phyloP scores from a whole-genome alignment of 164 flowering plant genomes.

The Nymphaea colorata region DNA sequence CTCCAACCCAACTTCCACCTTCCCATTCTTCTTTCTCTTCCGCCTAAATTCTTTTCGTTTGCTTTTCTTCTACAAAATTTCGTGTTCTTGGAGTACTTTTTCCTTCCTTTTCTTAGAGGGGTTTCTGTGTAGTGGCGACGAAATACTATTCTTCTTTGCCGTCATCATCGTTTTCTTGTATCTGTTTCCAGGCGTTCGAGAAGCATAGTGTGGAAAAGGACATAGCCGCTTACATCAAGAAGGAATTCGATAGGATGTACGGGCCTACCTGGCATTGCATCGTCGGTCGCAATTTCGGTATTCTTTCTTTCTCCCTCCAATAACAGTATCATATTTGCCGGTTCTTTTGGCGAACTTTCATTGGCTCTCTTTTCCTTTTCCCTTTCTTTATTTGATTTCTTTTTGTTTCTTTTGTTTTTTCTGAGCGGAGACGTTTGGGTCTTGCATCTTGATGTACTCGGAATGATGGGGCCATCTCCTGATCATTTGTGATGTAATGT shows the following conservation, averaged over 20 bases:
- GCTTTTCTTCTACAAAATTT: background rate
- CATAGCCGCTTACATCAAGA: conserved; percentile 89
- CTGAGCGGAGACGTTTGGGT: too few relatives aligned
- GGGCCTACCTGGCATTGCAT: conserved; percentile 99
- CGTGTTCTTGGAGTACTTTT: background rate
- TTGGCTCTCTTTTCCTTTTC: background rate
- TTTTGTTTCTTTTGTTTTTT: too few relatives aligned
- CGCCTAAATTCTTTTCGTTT: background rate
- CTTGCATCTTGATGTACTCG: too few relatives aligned
- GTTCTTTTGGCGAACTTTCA: background rate
- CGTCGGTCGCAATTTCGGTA: conserved; percentile 98
- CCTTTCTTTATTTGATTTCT: background rate
- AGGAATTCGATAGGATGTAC: conserved; percentile 88
- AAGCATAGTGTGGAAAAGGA: conserved; percentile 84
- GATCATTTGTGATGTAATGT: too few relatives aligned
- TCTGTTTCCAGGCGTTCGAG: conserved; percentile 63
- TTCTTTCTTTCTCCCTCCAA: background rate
- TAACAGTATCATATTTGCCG: background rate
- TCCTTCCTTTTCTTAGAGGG: background rate
- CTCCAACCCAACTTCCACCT: conserved; percentile 4
- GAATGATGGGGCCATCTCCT: too few relatives aligned
- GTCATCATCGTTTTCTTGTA: background rate
- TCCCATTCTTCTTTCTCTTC: conserved; percentile 5
- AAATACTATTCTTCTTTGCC: background rate
- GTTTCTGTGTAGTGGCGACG: background rate